Evolutionary conservation across 805 yeast species (phyloP), one percentile per base, ranked within the genome.

Genomic region (Yamadazyma takamatsuzukensis): DNA sequence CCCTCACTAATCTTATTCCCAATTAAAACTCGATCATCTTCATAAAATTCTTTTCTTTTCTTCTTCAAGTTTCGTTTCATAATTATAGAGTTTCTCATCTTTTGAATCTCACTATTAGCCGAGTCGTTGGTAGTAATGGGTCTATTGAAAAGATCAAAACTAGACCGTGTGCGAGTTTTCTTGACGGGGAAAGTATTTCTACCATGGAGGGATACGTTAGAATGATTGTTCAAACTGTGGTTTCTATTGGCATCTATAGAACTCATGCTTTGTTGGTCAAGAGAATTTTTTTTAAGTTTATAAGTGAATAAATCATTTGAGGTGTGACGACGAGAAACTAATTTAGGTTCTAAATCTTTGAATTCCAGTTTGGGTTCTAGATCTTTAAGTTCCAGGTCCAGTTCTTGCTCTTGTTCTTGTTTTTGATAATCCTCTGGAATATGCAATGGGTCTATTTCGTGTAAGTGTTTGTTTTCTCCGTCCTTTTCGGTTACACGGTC

Each of bases 1-100:
- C 96, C 97, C 58, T 93, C 97, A 41, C 82, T 74, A 24, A 87
- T 89, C 45, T 80, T 80, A 42, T 84, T 83, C 3, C 95, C 95
- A 9, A 84, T 80, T 27, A 80, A 56, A 4, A 80, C 89, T 29
- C 56, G 53, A 33, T 74, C 80, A 41, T 76, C 83, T 30, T 72
- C 76, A 15, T 58, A 40, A 25, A 59, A 52, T 11, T 64, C 66
- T 37, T 50, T 58, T 28, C 65, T 56, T 42, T 62, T 68, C 51
- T 63, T 61, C 40, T 64, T 69, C 43, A 58, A 36, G 41, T 57
- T 56, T 23, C 78, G 61, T 38, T 70, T 72, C 6, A 58, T 56
- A 11, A 71, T 27, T 11, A 76, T 54, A 0, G 77, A 63, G 32
- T 64, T 62, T 41, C 78, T 59, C 75, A 75, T 68, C 39, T 73